Base-by-base conservation (phyloP, 2,329 filamentous ascomycete species). In the Spiromastix sp. region DNA sequence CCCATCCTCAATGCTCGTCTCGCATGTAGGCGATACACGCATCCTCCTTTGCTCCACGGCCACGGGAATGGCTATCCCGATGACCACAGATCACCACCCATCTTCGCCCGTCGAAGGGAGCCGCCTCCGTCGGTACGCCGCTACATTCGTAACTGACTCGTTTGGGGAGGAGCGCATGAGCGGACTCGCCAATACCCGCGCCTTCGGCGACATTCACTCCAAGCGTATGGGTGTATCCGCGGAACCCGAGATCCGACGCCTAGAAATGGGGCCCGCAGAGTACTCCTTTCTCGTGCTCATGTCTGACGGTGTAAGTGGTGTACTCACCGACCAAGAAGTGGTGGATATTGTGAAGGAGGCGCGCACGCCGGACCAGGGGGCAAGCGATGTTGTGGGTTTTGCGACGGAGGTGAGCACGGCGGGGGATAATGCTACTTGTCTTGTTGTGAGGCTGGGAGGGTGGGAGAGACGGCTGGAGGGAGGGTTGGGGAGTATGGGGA, bases 121-220 rank as follows among this genome's bases (percentile, higher is more conserved):
- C 27, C 77, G 91, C 5, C 71, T 98, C 16, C 81, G 87, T 29
- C 79, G 87, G 32, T 96, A 87, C 55, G 83, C 86, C 2, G 76
- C 82, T 19, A 80, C 81, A 2, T 89, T 96, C 55, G 81, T 94
- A 12, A 91, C 89, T 0, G 91, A 98, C 61, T 93, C 85, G 21
- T 98, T 98, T 57, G 91, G 91, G 52, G 91, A 98, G 62, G 87
- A 96, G 61, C 85, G 91, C 47, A 91, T 98, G 59, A 79, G 79
- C 10, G 89, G 91, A 0, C 71, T 98, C 0, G 91, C 91, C 47
- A 98, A 98, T 62, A 93, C 85, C 20, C 82, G 91, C 19, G 74
- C 91, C 3, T 96, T 98, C 55, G 91, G 91, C 17, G 91, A 98
- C 63, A 85, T 95, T 62, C 73, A 74, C 21, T 84, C 79, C 38